Conservation (phyloP, 768 basidiomycete species). For the Favolaschia claudopus region DNA sequence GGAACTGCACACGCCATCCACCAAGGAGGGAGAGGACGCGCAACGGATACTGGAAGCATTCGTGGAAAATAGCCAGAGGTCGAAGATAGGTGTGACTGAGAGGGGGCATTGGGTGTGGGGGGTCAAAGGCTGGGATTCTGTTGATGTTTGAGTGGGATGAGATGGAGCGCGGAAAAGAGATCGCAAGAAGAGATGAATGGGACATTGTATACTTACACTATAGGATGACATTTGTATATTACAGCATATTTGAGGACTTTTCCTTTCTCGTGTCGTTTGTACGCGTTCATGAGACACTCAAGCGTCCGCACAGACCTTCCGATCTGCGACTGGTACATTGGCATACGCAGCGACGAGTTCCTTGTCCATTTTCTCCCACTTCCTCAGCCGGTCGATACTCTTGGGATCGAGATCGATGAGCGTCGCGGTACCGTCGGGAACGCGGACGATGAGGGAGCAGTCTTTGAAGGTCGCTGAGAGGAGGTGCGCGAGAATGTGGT, state of each 20-base stretch:
- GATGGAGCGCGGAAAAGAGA: too few species aligned
- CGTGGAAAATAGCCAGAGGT: too few species aligned
- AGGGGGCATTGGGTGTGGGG: too few species aligned
- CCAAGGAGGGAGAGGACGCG: too few species aligned
- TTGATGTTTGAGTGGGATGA: too few species aligned
- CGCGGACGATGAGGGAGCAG: constrained; percentile 69
- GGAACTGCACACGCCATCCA: too few species aligned
- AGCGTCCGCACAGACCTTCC: constrained; percentile 19
- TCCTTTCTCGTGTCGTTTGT: not conserved
- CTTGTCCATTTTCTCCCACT: constrained; percentile 79
- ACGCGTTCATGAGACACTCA: not conserved
- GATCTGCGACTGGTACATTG: constrained; percentile 4
- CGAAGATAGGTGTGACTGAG: too few species aligned
- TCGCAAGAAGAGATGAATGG: too few species aligned
- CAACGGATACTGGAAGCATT: too few species aligned
- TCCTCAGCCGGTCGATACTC: constrained; percentile 62
- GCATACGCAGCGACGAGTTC: constrained; percentile 63
- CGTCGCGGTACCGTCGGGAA: constrained; percentile 48
- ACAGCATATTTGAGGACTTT: not conserved
- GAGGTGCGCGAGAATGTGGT: constrained; percentile 77
- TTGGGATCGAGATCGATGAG: constrained; percentile 92
- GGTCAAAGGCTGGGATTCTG: too few species aligned
- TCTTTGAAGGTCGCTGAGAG: constrained; percentile 97
- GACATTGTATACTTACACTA: too few species aligned
- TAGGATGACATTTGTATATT: too few species aligned